Percentiles rank a stretch among this genome's conserved stretches.
Conservation (phyloP, 768 basidiomycete species). For the Termitomyces heimii region DNA sequence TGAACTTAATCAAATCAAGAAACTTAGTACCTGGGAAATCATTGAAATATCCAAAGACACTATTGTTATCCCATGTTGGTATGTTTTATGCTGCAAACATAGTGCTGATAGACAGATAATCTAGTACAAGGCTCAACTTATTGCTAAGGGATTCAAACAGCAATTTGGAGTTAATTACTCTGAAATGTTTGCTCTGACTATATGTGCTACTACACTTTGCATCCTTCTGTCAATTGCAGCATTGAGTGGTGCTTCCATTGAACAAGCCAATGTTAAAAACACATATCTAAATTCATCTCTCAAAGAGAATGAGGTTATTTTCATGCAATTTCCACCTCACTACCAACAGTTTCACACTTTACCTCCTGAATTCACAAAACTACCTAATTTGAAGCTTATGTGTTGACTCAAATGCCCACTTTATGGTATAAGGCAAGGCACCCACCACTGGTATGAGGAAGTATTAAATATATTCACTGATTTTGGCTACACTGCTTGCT, state of each 20-base stretch:
- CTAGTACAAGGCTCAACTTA: constrained; percentile 25
- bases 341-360: neutral
- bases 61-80: neutral
- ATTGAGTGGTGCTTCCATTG: neutral
- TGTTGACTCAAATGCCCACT: neutral
- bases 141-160: constrained; percentile 26
- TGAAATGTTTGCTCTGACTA: constrained; percentile 17
- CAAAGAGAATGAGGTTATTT: too few relatives aligned
- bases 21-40: neutral
- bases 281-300: too few relatives aligned
- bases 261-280: too few relatives aligned
- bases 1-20: too few relatives aligned
- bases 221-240: too few relatives aligned
- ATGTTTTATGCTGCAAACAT: neutral
- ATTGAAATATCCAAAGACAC: constrained; percentile 2
- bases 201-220: constrained; percentile 4
- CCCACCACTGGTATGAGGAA: neutral
- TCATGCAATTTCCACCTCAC: neutral
- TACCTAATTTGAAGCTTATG: neutral
- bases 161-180: too few relatives aligned
- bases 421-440: neutral
- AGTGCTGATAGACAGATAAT: neutral
- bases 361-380: neutral
- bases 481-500: too few relatives aligned
- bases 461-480: too few relatives aligned